Evolutionary conservation across 192 early-diverging fungal genomes (phyloP).

Genomic region (Coemansia sp.): DNA sequence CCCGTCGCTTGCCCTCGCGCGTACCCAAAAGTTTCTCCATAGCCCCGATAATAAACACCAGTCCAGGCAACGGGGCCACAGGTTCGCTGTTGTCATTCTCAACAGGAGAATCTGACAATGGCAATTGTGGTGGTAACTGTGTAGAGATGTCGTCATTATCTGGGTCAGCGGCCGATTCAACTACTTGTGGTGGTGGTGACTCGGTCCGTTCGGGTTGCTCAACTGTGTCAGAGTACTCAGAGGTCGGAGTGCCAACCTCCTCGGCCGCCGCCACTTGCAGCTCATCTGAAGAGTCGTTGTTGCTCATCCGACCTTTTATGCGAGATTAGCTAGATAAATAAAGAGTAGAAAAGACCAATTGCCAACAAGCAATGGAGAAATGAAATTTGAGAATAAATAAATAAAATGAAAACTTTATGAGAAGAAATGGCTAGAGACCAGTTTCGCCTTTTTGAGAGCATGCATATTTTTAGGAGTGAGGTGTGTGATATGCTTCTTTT

Average conservation of each 20-base stretch:
- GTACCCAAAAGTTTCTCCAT: constrained; percentile 63
- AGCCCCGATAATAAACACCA: constrained; percentile 66
- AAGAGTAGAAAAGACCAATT: not conserved
- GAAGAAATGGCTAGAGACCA: not conserved
- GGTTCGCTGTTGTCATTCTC: not conserved
- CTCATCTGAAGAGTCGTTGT: not conserved
- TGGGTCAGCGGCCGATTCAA: not conserved
- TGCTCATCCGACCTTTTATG: not conserved
- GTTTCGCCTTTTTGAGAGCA: not conserved
- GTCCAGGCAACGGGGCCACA: constrained; percentile 33
- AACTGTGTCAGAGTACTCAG: constrained; percentile 19
- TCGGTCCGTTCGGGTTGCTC: constrained; percentile 2
- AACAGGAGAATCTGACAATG: not conserved
- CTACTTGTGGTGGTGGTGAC: not conserved
- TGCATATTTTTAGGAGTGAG: not conserved
- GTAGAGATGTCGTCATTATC: not conserved
- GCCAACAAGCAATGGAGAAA: not conserved
- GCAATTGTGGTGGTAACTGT: not conserved
- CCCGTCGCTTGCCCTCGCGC: constrained; percentile 59
- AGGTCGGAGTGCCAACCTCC: constrained; percentile 2
- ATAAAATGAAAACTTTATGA: not conserved
- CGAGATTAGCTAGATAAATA: not conserved
- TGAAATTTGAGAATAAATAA: not conserved
- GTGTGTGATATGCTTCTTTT: not conserved
- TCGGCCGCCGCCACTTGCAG: not conserved